Evolutionary conservation across 2,329 filamentous ascomycete genomes (phyloP).

Genomic region (Exserohilum rostratum): DNA sequence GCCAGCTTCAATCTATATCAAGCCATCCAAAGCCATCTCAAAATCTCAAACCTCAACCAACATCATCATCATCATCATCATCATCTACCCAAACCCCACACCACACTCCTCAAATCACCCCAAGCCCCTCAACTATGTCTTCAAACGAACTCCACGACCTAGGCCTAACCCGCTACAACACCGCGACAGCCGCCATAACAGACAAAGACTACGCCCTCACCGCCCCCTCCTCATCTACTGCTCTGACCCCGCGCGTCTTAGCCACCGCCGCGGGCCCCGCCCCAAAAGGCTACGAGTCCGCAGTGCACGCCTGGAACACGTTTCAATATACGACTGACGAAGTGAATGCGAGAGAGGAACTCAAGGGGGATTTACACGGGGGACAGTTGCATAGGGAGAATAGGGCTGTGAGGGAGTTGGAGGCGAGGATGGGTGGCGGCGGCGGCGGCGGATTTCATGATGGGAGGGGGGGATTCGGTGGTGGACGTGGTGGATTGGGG

Average conservation of each 20-base stretch:
- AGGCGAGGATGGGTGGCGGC: neutral
- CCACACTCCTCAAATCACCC: neutral
- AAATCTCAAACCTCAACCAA: too few species aligned
- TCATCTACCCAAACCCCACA: neutral
- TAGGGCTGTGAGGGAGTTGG: slow-evolving; percentile 24
- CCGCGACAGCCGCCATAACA: slow-evolving; percentile 36
- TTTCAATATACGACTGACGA: slow-evolving; percentile 37
- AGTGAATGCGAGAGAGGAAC: slow-evolving; percentile 32
- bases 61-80: neutral
- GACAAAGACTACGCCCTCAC: slow-evolving; percentile 37
- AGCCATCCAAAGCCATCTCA: too few species aligned
- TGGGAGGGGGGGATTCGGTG: neutral
- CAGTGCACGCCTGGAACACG: slow-evolving; percentile 39
- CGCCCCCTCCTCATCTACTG: neutral
- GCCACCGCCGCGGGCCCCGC: slow-evolving; percentile 29
- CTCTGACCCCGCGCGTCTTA: slow-evolving; percentile 14
- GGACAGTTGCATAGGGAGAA: slow-evolving; percentile 44
- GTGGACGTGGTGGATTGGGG: slow-evolving; percentile 4
- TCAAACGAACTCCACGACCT: slow-evolving; percentile 37
- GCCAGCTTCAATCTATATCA: too few species aligned
- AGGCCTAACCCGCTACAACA: slow-evolving; percentile 37
- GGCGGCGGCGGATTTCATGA: neutral
- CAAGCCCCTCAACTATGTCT: slow-evolving; percentile 9
- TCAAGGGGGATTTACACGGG: slow-evolving; percentile 45
- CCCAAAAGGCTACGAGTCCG: slow-evolving; percentile 32